Evolutionary conservation across 2,329 filamentous ascomycete genomes (phyloP), one percentile per base, ranked within the genome.

Genomic region (Fusarium mundagurra): DNA sequence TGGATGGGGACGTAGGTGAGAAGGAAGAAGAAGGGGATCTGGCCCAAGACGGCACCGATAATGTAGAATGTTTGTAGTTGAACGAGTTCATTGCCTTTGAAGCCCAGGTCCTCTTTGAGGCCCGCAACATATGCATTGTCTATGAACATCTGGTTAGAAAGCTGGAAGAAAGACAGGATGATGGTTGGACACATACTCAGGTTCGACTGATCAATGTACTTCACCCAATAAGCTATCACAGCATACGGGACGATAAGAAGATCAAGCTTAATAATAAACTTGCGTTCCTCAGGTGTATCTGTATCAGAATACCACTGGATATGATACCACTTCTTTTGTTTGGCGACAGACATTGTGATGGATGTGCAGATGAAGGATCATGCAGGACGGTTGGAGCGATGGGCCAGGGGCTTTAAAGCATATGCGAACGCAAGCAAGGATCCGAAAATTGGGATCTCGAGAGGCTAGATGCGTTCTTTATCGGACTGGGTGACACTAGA

Each of bases 41-140:
- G 86, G 10, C 86, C 86, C 0, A 86, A 76, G 2, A 89, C 87
- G 3, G 86, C 85, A 1, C 87, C 88, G 13, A 81, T 64, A 11
- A 74, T 74, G 63, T 79, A 90, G 69, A 89, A 84, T 0, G 86
- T 88, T 70, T 89, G 87, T 2, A 90, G 80, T 54, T 88, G 83
- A n/a, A 89, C 86, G 12, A 89, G 83, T 67, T 89, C 83, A 77
- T 89, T 89, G 50, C 86, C 87, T 10, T 86, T 65, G 61, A 90
- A 86, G 0, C 82, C 81, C 3, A 89, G 78, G 18, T 88, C 86
- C 60, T 89, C 86, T 53, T 87, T 87, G 43, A 89, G 80, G 1
- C 88, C 88, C 0, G 86, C 85, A 22, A 89, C 87, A 61, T 89
- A 89, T 4, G 87, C 88, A 82, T 88, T n/a, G n/a, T n/a, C n/a